phyloP scores from a whole-genome alignment of 768 basidiomycete species.

The Suillus placidus region DNA sequence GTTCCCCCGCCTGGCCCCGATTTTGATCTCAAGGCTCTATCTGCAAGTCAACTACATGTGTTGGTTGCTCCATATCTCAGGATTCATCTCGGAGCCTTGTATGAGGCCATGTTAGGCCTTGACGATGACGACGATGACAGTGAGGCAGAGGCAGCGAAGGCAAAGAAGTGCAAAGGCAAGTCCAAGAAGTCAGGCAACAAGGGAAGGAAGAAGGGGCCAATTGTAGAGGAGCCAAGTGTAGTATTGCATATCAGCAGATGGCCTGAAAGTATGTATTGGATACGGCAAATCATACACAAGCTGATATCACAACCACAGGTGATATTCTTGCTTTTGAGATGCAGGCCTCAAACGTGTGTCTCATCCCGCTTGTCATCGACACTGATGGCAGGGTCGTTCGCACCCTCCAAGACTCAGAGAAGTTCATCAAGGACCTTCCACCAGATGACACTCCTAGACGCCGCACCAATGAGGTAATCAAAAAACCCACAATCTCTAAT shows the following conservation, averaged over 20 bases:
- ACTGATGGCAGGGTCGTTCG: neutral
- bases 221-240: neutral
- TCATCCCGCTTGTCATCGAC: neutral
- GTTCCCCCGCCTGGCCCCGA: neutral
- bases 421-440: constrained; percentile 1
- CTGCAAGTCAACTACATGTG: neutral
- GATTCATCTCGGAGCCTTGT: neutral
- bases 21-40: neutral
- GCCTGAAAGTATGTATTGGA: neutral
- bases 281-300: neutral
- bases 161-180: neutral
- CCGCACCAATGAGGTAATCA: neutral
- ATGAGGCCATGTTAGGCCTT: neutral
- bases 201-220: neutral
- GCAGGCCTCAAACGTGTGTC: neutral
- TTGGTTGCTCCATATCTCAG: too few relatives aligned
- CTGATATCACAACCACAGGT: neutral
- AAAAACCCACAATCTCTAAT: neutral
- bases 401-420: neutral
- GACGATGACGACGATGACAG: neutral
- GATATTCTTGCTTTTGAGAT: constrained; percentile 2
- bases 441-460: neutral
- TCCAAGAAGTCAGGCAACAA: neutral
- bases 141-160: neutral
- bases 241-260: neutral